Conservation (phyloP, 768 basidiomycete genomes). For the Mycena venus region DNA sequence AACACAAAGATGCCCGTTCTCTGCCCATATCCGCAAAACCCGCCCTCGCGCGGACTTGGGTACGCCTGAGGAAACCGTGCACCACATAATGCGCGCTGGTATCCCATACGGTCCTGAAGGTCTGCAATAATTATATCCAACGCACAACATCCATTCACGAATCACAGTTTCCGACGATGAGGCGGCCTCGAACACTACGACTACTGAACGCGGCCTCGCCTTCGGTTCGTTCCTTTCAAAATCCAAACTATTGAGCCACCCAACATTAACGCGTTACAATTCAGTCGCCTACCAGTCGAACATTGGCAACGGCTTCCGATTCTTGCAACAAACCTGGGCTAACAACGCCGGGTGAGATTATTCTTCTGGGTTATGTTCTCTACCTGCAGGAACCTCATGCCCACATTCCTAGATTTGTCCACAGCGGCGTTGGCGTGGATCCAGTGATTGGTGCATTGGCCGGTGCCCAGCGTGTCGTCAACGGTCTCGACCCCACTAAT, state of each 20-base stretch:
- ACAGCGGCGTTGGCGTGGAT: not conserved
- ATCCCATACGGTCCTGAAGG: slow-evolving; percentile 44
- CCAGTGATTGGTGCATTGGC: not conserved
- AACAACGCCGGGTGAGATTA: not conserved
- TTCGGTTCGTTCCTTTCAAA: not conserved
- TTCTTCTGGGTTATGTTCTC: not conserved
- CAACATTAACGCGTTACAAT: not conserved
- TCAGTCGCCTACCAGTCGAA: not conserved
- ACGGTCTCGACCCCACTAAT: not conserved
- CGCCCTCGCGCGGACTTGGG: slow-evolving; percentile 41
- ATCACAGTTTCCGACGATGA: not conserved
- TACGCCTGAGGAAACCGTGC: slow-evolving; percentile 21
- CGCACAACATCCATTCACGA: too few relatives aligned
- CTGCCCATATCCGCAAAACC: slow-evolving; percentile 31
- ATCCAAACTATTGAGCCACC: not conserved
- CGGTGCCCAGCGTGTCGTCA: not conserved
- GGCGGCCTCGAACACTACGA: not conserved
- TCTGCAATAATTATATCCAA: too few relatives aligned
- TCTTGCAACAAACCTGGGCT: not conserved
- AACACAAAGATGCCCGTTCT: not conserved
- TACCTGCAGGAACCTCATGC: not conserved
- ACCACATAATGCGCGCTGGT: slow-evolving; percentile 47
- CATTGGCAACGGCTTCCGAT: not conserved
- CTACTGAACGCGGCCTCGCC: not conserved
- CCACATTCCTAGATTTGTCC: not conserved